A percentile compares a stretch with the other conserved stretches of the same genome.
These are phyloP conservation scores for Sinapis alba DNA, from an alignment of 441 rosid genomes.

Conservation along the genomic window DNA sequence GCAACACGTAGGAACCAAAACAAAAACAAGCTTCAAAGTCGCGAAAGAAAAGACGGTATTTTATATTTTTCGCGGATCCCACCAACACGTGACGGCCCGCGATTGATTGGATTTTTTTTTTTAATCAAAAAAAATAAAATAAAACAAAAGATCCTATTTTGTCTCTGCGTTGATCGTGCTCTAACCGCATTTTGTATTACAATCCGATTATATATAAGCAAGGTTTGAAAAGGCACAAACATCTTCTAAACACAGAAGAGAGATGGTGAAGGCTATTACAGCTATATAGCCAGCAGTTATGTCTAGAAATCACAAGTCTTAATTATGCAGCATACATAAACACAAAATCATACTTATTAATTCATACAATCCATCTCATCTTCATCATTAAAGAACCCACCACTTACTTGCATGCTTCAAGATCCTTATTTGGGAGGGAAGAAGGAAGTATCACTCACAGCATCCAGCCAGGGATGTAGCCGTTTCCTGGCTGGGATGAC, in stretches of 20 bases:
- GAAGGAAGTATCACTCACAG: constrained; percentile 47
- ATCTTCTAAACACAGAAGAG: constrained; percentile 19
- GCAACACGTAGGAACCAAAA: too few species aligned
- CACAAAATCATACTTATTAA: constrained; percentile 21
- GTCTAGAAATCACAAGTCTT: constrained; percentile 36
- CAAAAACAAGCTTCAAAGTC: too few species aligned
- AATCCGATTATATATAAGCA: constrained; percentile 18
- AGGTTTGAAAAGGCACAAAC: constrained; percentile 25
- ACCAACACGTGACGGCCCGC: too few species aligned
- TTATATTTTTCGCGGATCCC: too few species aligned
- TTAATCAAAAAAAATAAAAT: too few species aligned
- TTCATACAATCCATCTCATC: constrained; percentile 15
- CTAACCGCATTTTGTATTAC: background rate
- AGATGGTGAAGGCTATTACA: constrained; percentile 5
- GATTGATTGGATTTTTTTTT: too few species aligned
- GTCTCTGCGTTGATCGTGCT: too few species aligned
- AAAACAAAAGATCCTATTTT: too few species aligned
- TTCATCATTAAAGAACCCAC: constrained; percentile 22
- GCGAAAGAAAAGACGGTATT: too few species aligned
- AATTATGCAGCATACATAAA: constrained; percentile 37
- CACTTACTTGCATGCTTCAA: constrained; percentile 8
- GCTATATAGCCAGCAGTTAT: constrained; percentile 27
- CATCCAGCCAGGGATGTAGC: constrained; percentile 99
- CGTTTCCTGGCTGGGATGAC: constrained; percentile 57
- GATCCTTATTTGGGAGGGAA: background rate